These are phyloP conservation scores for Globisporangium cystogenes DNA, from an alignment of 352 stramenopile genomes.

Conservation along the genomic window DNA sequence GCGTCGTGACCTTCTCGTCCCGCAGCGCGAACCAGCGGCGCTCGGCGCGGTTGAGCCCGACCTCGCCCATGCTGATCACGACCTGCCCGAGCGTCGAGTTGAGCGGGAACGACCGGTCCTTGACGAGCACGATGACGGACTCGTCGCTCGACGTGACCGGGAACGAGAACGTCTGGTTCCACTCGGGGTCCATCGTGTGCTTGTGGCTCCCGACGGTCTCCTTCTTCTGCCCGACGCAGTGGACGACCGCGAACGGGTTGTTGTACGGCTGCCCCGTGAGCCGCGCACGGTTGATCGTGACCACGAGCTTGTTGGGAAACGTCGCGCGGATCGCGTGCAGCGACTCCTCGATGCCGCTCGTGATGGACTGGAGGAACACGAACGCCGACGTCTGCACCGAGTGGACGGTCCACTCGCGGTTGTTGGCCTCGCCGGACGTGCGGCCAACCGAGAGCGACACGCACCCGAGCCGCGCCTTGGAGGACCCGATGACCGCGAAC, in stretches of 20 bases:
- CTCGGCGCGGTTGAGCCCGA: constrained; percentile 74
- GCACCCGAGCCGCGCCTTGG: constrained; percentile 64
- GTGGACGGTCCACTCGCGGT: constrained; percentile 79
- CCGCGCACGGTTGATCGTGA: constrained; percentile 81
- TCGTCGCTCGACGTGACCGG: constrained; percentile 74
- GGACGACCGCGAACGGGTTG: constrained; percentile 77
- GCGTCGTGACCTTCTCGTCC: constrained; percentile 54
- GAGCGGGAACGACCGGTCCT: constrained; percentile 71
- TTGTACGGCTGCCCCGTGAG: constrained; percentile 85
- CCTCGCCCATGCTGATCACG: constrained; percentile 69
- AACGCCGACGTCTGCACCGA: constrained; percentile 86
- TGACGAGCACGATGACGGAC: constrained; percentile 60
- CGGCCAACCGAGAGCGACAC: constrained; percentile 75
- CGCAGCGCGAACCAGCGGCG: constrained; percentile 76
- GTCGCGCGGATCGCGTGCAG: constrained; percentile 74
- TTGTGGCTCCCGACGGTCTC: constrained; percentile 84
- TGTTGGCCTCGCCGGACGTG: constrained; percentile 58
- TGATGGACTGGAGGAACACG: constrained; percentile 80
- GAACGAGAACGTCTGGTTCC: constrained; percentile 89
- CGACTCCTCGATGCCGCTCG: constrained; percentile 67
- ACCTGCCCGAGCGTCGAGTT: constrained; percentile 74
- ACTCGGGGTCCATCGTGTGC: constrained; percentile 88
- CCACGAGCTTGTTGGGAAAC: constrained; percentile 87
- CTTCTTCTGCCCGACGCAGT: constrained; percentile 83
- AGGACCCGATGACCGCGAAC: constrained; percentile 77